A percentile compares a stretch with the other conserved stretches of the same genome.
Evolutionary conservation across 768 basidiomycete species (phyloP).

Genomic region (Clitopilus passeckerianus): DNA sequence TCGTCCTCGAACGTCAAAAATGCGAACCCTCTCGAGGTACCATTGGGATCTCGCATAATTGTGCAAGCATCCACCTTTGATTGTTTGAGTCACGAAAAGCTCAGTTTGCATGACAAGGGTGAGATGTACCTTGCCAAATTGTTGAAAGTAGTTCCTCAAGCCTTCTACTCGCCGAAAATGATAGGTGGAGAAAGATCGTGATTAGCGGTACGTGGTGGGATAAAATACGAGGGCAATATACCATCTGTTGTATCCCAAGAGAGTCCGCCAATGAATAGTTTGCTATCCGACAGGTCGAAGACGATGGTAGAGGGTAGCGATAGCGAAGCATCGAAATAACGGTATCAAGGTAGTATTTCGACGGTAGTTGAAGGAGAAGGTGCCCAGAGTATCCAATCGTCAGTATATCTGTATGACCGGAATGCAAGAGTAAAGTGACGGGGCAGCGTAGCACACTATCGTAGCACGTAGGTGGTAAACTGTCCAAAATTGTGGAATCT

Average conservation of each 20-base stretch:
- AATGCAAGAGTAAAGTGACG: slow-evolving; percentile 13
- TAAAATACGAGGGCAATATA: slow-evolving; percentile 35
- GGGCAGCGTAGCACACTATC: slow-evolving; percentile 26
- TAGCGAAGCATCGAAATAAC: slow-evolving; percentile 10
- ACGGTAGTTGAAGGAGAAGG: slow-evolving; percentile 11
- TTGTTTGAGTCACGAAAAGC: slow-evolving; percentile 7
- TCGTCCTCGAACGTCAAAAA: slow-evolving; percentile 79
- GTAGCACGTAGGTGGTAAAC: slow-evolving; percentile 18
- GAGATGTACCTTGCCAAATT: slow-evolving; percentile 65
- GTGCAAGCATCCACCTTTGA: slow-evolving; percentile 71
- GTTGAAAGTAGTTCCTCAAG: slow-evolving; percentile 66
- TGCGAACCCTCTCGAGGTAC: slow-evolving; percentile 79
- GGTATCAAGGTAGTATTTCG: slow-evolving; percentile 22
- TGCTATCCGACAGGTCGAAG: slow-evolving; percentile 41
- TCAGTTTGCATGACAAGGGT: background rate
- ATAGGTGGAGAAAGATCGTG: slow-evolving; percentile 15
- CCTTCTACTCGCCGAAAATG: slow-evolving; percentile 40
- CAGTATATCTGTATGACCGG: background rate
- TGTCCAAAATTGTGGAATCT: background rate
- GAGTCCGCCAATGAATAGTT: slow-evolving; percentile 88
- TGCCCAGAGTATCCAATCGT: slow-evolving; percentile 4
- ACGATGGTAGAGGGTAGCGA: slow-evolving; percentile 8
- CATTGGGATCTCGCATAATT: slow-evolving; percentile 77
- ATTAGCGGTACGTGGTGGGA: slow-evolving; percentile 31
- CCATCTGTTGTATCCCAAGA: slow-evolving; percentile 93